Percentiles rank a stretch among this genome's conserved stretches.
Evolutionary conservation across 1,284 basidiomycete species (phyloP).

Genomic region (Tilletia setariae): DNA sequence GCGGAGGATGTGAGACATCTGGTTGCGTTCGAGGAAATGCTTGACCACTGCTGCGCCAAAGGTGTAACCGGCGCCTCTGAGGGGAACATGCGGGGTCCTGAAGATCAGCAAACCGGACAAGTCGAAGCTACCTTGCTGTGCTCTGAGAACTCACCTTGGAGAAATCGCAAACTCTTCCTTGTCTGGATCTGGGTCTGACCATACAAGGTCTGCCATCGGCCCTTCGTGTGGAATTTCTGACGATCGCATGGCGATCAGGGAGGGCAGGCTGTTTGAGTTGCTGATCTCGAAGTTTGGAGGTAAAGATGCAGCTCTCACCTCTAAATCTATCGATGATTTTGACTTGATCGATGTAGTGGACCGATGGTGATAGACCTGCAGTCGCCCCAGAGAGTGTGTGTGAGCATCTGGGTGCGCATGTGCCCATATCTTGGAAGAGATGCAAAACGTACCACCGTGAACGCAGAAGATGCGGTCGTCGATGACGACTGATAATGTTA

Average conservation of each 20-base stretch:
- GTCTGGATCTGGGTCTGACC: constrained; percentile 98
- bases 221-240: constrained; percentile 98
- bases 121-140: too few species aligned
- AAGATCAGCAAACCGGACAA: background rate
- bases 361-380: constrained; percentile 78
- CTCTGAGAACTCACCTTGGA: constrained; percentile 65
- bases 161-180: constrained; percentile 99
- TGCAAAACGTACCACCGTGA: constrained; percentile 66
- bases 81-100: constrained; percentile 23
- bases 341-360: constrained; percentile 99
- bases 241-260: constrained; percentile 2
- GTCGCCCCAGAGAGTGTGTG: background rate
- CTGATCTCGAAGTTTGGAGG: too few species aligned
- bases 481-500: constrained; percentile 95
- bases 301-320: constrained; percentile 59
- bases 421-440: background rate
- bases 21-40: constrained; percentile 85
- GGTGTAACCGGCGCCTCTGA: constrained; percentile 94
- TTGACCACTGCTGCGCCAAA: constrained; percentile 98
- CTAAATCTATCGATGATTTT: constrained; percentile 98
- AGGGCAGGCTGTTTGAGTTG: too few species aligned
- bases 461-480: constrained; percentile 99
- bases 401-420: background rate
- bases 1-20: constrained; percentile 94
- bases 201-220: constrained; percentile 99